phyloP scores from a whole-genome alignment of 345 rosid genomes.

The Ceriops decandra region DNA sequence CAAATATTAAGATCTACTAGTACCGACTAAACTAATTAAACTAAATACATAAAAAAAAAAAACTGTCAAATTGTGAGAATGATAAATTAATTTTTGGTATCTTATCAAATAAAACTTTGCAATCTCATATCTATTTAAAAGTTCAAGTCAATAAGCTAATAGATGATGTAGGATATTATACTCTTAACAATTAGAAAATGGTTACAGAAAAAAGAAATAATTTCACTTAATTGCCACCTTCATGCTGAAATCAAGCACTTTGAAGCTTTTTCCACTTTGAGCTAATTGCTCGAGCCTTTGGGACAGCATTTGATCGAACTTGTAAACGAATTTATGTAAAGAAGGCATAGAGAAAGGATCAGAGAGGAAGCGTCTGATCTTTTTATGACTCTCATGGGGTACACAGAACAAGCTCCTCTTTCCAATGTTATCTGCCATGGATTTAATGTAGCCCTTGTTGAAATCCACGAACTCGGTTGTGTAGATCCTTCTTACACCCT shows the following conservation, averaged over 20 bases:
- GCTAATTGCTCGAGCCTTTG: conserved; percentile 31
- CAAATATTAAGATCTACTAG: too few species aligned
- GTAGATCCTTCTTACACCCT: conserved; percentile 41
- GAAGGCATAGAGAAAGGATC: conserved; percentile 57
- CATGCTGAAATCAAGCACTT: conserved; percentile 44
- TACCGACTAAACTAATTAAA: too few species aligned
- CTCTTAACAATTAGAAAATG: too few species aligned
- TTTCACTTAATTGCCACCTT: conserved; percentile 28
- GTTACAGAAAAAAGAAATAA: neutral
- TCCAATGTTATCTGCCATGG: conserved; percentile 54
- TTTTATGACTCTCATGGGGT: conserved; percentile 41
- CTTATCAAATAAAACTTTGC: too few species aligned
- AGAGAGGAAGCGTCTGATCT: conserved; percentile 49
- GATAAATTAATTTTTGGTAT: too few species aligned
- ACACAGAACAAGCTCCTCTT: conserved; percentile 43
- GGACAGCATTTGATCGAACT: conserved; percentile 37
- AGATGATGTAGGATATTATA: too few species aligned
- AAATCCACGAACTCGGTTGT: conserved; percentile 41
- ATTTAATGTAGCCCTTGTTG: conserved; percentile 52
- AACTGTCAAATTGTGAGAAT: too few species aligned
- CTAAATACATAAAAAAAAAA: too few species aligned
- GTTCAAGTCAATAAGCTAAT: too few species aligned
- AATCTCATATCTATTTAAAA: too few species aligned
- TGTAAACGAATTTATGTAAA: conserved; percentile 31
- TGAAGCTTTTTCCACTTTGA: conserved; percentile 37